These are phyloP conservation scores for Penicillium vulpinum DNA, from an alignment of 2,329 filamentous ascomycete genomes.

Conservation along the genomic window DNA sequence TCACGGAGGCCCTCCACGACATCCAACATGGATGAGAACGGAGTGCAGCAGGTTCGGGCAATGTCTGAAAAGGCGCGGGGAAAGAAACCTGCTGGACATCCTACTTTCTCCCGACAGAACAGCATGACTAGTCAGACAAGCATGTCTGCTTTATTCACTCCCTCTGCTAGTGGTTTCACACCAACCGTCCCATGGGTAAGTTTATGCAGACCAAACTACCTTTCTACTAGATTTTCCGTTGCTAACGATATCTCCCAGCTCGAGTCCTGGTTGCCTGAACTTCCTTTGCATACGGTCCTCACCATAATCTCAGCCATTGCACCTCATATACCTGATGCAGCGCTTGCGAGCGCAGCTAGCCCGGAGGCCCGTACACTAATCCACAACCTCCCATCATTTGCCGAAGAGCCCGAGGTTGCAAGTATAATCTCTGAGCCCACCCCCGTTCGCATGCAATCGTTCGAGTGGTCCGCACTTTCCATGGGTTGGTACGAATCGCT, in stretches of 20 bases:
- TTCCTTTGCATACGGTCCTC: conserved; percentile 84
- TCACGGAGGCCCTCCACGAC: conserved; percentile 69
- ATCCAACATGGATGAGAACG: conserved; percentile 70
- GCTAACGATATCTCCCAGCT: conserved; percentile 55
- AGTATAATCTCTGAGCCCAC: conserved; percentile 69
- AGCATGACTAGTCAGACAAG: conserved; percentile 78
- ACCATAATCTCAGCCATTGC: conserved; percentile 66
- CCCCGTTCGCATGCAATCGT: conserved; percentile 76
- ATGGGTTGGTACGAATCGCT: conserved; percentile 95
- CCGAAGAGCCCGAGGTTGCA: conserved; percentile 59
- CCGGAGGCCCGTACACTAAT: conserved; percentile 45
- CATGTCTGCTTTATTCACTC: conserved; percentile 59
- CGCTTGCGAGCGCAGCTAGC: conserved; percentile 42
- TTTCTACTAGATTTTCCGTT: conserved; percentile 3
- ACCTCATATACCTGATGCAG: conserved; percentile 53
- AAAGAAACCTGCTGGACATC: conserved; percentile 83
- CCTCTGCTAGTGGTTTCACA: conserved; percentile 62
- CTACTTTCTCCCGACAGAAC: conserved; percentile 86
- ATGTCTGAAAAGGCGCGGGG: conserved; percentile 98
- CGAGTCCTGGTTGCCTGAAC: conserved; percentile 87
- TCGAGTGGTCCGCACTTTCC: conserved; percentile 88
- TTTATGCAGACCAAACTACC: neutral
- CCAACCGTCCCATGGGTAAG: conserved; percentile 74
- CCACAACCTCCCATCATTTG: conserved; percentile 45
- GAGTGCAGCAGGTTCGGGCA: conserved; percentile 78